Conservation (phyloP, 208 protist genomes). For the Crithidia sp. region DNA sequence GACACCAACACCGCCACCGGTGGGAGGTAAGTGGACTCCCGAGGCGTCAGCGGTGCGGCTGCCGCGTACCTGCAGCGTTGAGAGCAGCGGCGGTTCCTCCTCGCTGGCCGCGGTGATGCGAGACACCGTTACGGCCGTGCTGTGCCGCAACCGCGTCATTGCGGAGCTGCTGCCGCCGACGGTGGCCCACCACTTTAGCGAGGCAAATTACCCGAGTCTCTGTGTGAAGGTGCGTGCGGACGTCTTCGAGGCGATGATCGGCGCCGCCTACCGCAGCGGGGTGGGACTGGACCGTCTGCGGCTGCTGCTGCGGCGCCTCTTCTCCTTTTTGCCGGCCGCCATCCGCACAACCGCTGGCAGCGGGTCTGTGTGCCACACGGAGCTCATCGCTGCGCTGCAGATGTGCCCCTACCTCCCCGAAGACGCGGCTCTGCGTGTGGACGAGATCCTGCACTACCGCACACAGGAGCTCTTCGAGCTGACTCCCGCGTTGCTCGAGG, state of each 20-base stretch:
- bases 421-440: constrained; percentile 7
- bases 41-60: constrained; percentile 4
- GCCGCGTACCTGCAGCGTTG: constrained; percentile 15
- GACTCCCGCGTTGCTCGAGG: constrained; percentile 15
- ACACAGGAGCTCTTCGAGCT: constrained; percentile 17
- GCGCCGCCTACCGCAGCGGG: constrained; percentile 50
- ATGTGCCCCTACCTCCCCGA: constrained; percentile 23
- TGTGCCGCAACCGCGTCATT: constrained; percentile 62
- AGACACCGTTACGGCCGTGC: constrained; percentile 16
- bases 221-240: constrained; percentile 61
- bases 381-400: constrained; percentile 6
- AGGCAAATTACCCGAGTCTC: constrained; percentile 23
- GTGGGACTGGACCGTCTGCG: constrained; percentile 55
- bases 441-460: constrained; percentile 19
- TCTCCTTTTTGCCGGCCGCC: constrained; percentile 33
- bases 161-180: constrained; percentile 48
- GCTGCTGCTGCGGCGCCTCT: constrained; percentile 43
- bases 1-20: neutral
- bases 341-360: neutral
- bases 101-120: constrained; percentile 1
- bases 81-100: neutral
- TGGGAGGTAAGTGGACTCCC: neutral
- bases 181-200: constrained; percentile 32
- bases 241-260: constrained; percentile 71
- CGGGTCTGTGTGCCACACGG: neutral